Evolutionary conservation across 495 filamentous ascomycete genomes (phyloP).

Genomic region (Cercophora newfieldiana): DNA sequence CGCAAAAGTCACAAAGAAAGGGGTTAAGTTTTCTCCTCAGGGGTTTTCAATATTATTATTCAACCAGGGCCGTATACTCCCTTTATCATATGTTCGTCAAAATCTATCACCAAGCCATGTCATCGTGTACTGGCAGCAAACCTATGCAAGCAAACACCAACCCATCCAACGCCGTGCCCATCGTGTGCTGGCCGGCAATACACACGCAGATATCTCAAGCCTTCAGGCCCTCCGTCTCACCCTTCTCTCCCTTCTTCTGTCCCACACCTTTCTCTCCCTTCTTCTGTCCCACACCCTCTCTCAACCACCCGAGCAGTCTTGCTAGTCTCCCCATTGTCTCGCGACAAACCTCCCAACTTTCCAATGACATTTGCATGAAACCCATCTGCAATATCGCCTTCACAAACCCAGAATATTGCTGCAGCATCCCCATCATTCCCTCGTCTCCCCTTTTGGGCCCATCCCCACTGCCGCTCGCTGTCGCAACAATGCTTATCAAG

Average conservation of each 20-base stretch:
- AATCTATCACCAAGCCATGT: too few relatives aligned
- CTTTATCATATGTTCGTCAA: too few relatives aligned
- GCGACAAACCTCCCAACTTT: conserved; percentile 26
- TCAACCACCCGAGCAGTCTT: conserved; percentile 16
- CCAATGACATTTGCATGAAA: conserved; percentile 24
- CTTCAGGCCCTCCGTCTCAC: not conserved
- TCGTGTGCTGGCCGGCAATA: too few relatives aligned
- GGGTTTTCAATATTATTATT: too few relatives aligned
- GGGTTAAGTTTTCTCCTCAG: too few relatives aligned
- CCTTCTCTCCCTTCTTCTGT: not conserved
- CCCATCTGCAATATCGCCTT: conserved; percentile 27
- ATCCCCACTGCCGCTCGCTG: conserved; percentile 1
- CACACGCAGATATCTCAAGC: too few relatives aligned
- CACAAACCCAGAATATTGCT: conserved; percentile 21
- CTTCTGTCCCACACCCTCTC: not conserved
- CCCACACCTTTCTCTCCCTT: not conserved
- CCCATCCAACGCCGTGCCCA: too few relatives aligned
- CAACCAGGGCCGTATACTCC: too few relatives aligned
- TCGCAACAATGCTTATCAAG: conserved; percentile 21
- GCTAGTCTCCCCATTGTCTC: conserved; percentile 15
- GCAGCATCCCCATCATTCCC: not conserved
- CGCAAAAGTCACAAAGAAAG: too few relatives aligned
- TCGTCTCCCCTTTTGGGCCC: not conserved
- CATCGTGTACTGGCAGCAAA: too few relatives aligned
- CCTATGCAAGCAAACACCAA: too few relatives aligned